Percentiles rank a stretch among this genome's conserved stretches.
Conservation (phyloP, 129 eudicot species). For the Arctium minus region DNA sequence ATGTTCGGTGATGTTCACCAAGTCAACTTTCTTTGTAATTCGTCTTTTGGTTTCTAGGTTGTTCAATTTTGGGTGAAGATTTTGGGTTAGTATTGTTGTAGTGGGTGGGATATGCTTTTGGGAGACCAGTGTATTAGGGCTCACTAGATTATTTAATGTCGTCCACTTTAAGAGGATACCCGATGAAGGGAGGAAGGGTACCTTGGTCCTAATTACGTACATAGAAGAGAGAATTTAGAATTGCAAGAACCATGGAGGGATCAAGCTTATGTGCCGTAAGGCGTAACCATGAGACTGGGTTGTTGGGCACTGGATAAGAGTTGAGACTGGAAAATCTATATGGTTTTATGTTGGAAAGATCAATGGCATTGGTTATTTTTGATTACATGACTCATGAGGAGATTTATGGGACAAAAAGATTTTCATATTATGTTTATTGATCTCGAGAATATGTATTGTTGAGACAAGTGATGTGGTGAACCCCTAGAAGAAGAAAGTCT, state of each 20-base stretch:
- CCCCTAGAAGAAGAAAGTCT: neutral
- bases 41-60: neutral
- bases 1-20: neutral
- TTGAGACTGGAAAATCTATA: neutral
- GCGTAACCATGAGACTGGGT: neutral
- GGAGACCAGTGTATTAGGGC: constrained; percentile 9
- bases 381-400: neutral
- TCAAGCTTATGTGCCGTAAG: neutral
- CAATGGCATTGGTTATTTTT: neutral
- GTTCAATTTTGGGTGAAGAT: constrained; percentile 5
- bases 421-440: neutral
- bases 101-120: neutral
- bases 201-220: neutral
- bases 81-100: neutral
- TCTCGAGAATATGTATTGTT: neutral
- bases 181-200: neutral
- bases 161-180: neutral
- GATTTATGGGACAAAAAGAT: neutral
- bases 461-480: neutral
- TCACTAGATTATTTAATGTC: neutral
- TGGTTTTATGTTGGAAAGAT: neutral
- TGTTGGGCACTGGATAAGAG: neutral
- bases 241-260: neutral
- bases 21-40: neutral
- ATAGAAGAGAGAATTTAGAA: neutral